Conservation (phyloP, 2,329 filamentous ascomycete genomes). For the Hortaea werneckii region DNA sequence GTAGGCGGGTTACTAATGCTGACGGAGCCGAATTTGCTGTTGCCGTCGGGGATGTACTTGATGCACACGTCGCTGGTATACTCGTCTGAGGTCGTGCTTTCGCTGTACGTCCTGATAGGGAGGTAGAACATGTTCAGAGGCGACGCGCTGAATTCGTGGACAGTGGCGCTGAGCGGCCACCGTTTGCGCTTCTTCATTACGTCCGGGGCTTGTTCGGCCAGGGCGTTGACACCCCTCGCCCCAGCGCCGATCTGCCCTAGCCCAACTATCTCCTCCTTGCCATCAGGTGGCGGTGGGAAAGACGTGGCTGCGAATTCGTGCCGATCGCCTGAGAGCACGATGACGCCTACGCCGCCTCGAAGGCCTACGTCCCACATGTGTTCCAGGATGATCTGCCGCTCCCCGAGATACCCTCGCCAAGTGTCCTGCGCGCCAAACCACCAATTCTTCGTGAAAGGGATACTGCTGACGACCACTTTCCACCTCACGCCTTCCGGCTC, state of each 20-base stretch:
- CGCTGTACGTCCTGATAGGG: slow-evolving; percentile 71
- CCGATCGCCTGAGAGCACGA: slow-evolving; percentile 83
- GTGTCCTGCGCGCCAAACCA: slow-evolving; percentile 78
- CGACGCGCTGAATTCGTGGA: slow-evolving; percentile 86
- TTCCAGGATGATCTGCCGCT: slow-evolving; percentile 70
- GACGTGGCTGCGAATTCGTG: slow-evolving; percentile 93
- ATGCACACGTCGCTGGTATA: slow-evolving; percentile 66
- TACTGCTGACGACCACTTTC: slow-evolving; percentile 85
- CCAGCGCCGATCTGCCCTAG: slow-evolving; percentile 16
- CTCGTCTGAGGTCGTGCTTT: slow-evolving; percentile 47
- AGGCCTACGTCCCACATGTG: slow-evolving; percentile 85
- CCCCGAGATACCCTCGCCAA: slow-evolving; percentile 82
- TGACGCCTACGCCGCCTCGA: slow-evolving; percentile 59
- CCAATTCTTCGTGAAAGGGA: slow-evolving; percentile 98
- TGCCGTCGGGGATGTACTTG: slow-evolving; percentile 77
- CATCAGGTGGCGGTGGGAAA: slow-evolving; percentile 47
- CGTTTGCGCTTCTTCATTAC: slow-evolving; percentile 17
- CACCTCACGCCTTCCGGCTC: slow-evolving; percentile 72
- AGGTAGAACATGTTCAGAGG: slow-evolving; percentile 92
- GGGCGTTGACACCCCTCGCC: slow-evolving; percentile 9
- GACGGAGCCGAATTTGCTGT: slow-evolving; percentile 77
- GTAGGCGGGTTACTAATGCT: slow-evolving; percentile 61
- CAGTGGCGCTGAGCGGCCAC: slow-evolving; percentile 54
- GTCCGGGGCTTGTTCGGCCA: slow-evolving; percentile 3
- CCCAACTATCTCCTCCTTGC: slow-evolving; percentile 31